phyloP scores from a whole-genome alignment of 1,139 yeast species.

The Nakaseomyces glabratus region DNA sequence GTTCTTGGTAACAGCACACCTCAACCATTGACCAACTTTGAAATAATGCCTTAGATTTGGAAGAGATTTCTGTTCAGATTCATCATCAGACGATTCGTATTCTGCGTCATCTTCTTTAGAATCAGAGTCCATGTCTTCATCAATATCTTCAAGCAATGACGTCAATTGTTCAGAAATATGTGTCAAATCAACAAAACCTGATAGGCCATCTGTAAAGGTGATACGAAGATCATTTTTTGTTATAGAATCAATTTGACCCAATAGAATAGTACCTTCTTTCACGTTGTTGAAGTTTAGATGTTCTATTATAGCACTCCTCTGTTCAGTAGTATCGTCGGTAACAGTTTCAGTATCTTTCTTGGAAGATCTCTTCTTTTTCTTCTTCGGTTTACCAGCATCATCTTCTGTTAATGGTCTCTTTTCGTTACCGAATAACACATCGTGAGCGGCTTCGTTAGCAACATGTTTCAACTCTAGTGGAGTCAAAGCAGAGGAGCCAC shows the following conservation, averaged over 20 bases:
- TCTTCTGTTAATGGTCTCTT: conserved; percentile 27
- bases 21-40: conserved; percentile 72
- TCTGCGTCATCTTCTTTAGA: conserved; percentile 32
- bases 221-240: conserved; percentile 56
- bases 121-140: conserved; percentile 36
- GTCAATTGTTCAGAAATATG: conserved; percentile 61
- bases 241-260: conserved; percentile 66
- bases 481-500: conserved; percentile 77
- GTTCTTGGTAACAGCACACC: conserved; percentile 58
- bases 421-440: conserved; percentile 57
- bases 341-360: conserved; percentile 9
- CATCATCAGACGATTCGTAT: conserved; percentile 23
- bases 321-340: conserved; percentile 17
- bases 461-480: conserved; percentile 90
- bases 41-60: conserved; percentile 53
- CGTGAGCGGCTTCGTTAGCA: conserved; percentile 83
- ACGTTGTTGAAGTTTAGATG: conserved; percentile 52
- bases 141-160: conserved; percentile 45
- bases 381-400: conserved; percentile 35
- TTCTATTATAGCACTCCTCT: conserved; percentile 41
- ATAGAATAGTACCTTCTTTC: conserved; percentile 59
- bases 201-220: conserved; percentile 72
- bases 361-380: conserved; percentile 22
- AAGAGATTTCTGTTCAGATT: conserved; percentile 34
- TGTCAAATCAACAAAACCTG: conserved; percentile 74